Evolutionary conservation across 202 grass and related monocot species (phyloP), one percentile per base, ranked within the genome.

Genomic region (Brachypodium distachyon): DNA sequence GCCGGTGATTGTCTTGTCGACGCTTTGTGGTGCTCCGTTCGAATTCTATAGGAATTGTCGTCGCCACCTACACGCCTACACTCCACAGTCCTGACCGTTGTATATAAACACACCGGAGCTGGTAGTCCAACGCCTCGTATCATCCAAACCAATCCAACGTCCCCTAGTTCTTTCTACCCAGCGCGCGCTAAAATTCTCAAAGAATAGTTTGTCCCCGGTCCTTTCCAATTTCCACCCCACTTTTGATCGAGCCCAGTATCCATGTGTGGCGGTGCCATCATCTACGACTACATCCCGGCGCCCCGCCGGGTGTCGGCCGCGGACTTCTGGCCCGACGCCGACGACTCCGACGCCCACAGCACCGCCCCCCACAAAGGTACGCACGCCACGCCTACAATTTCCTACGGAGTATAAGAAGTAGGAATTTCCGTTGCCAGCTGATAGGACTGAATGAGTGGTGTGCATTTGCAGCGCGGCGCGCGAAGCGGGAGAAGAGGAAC

Each of bases 241-340:
- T 44, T 11, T 29, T 3, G 2, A 14, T 13, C 67, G 2, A 56
- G 25, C 26, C 37, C 16, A 23, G n/a, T 50, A 52, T 60, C 85
- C 61, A 96, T 96, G 93, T 96, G 93, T 78, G 93, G 93, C 61
- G 93, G 93, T 4, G 84, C 93, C 4, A 86, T 96, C 81, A 90
- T 96, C 69, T 83, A 21, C 75, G 93, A 96, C 69, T 90, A 92
- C 75, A 87, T 96, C 76, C 89, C 73, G 74, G 18, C 14, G 65
- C 70, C 64, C 3, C 70, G 67, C 13, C 36, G 60, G 57, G 8
- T 37, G 37, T 73, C 80, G 5, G 17, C 83, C 27, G 70, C 78
- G 57, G 86, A 90, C 57, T 47, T 96, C 65, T 92, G 93, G 93
- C 74, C 84, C 7, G 78, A 79, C 2, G 72, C 74, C 0, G 5